These are phyloP conservation scores for Candolleomyces aberdarensis DNA, from an alignment of 768 basidiomycete genomes.

Conservation along the genomic window DNA sequence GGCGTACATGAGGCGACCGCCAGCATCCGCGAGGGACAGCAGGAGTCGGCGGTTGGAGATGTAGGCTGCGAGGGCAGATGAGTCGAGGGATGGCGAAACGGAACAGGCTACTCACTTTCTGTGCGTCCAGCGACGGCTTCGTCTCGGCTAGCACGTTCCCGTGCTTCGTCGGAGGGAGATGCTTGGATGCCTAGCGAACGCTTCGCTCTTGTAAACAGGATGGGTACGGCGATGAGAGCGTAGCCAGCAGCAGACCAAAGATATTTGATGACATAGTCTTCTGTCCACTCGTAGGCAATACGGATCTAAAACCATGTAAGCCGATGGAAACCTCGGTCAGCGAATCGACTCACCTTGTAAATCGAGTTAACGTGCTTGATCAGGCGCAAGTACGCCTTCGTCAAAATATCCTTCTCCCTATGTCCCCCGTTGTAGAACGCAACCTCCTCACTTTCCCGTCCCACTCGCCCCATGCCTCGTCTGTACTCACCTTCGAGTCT, in stretches of 20 bases:
- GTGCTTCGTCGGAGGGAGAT: background rate
- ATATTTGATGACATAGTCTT: slow-evolving; percentile 97
- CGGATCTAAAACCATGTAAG: slow-evolving; percentile 53
- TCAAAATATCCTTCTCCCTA: slow-evolving; percentile 80
- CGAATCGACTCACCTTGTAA: slow-evolving; percentile 58
- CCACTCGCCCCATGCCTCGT: slow-evolving; percentile 80
- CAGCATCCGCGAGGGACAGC: slow-evolving; percentile 94
- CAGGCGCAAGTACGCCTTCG: slow-evolving; percentile 69
- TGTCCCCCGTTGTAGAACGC: slow-evolving; percentile 95
- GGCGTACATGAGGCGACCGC: slow-evolving; percentile 93
- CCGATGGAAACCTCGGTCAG: background rate
- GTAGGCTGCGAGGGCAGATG: slow-evolving; percentile 47
- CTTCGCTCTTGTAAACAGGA: slow-evolving; percentile 64
- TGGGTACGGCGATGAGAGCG: slow-evolving; percentile 84
- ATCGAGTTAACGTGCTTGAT: slow-evolving; percentile 91
- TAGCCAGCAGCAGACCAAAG: slow-evolving; percentile 94
- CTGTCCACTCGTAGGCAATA: slow-evolving; percentile 92
- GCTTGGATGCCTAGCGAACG: slow-evolving; percentile 31
- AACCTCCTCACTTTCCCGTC: slow-evolving; percentile 88
- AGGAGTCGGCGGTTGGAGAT: slow-evolving; percentile 91
- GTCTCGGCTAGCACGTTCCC: slow-evolving; percentile 16
- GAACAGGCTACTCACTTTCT: slow-evolving; percentile 34
- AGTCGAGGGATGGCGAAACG: background rate
- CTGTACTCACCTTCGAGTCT: slow-evolving; percentile 90
- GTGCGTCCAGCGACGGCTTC: slow-evolving; percentile 46